Evolutionary conservation across 2,329 filamentous ascomycete genomes (phyloP).

Genomic region (Colletotrichum sp.): DNA sequence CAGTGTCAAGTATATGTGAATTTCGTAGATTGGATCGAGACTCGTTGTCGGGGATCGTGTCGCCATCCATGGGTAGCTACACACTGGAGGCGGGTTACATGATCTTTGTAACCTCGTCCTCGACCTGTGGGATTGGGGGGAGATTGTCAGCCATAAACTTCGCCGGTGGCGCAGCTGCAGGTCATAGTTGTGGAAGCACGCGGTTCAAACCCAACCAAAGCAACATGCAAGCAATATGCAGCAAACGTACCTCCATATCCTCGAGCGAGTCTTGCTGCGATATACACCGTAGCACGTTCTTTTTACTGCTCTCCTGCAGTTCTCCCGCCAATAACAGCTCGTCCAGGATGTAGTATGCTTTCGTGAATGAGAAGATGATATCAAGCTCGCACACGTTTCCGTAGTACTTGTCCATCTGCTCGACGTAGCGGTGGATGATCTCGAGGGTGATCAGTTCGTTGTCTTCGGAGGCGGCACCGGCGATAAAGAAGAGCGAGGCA

Average conservation of each 20-base stretch:
- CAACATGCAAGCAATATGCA: not conserved
- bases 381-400: conserved; percentile 99
- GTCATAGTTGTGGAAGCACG: not conserved
- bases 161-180: conserved; percentile 12
- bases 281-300: conserved; percentile 96
- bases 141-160: conserved; percentile 52
- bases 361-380: conserved; percentile 99
- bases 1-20: not conserved
- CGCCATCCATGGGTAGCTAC: conserved; percentile 12
- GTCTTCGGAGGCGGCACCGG: conserved; percentile 94
- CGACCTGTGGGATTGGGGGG: conserved; percentile 65
- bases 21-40: not conserved
- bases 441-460: conserved; percentile 98
- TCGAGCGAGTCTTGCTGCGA: conserved; percentile 96
- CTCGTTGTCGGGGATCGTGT: not conserved
- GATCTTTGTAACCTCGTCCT: conserved; percentile 89
- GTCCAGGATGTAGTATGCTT: conserved; percentile 98
- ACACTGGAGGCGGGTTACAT: conserved; percentile 62
- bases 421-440: conserved; percentile 98
- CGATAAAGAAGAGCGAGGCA: conserved; percentile 98
- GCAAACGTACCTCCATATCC: conserved; percentile 92
- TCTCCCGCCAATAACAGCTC: conserved; percentile 94
- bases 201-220: not conserved
- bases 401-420: conserved; percentile 99
- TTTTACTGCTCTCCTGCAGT: conserved; percentile 99